These are phyloP conservation scores for Sarcodon aspratus DNA, from an alignment of 768 basidiomycete species.

Conservation along the genomic window DNA sequence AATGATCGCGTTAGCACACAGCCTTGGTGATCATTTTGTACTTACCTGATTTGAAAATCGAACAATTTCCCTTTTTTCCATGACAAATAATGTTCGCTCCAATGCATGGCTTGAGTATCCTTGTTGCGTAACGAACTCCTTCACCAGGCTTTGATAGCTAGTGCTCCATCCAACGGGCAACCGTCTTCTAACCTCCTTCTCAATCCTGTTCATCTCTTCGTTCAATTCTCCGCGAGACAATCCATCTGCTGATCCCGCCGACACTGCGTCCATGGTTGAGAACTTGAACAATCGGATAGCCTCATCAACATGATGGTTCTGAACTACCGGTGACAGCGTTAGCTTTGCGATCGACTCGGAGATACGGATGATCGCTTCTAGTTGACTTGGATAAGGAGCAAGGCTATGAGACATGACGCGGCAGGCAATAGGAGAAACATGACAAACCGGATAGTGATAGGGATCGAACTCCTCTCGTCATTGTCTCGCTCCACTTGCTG, in stretches of 20 bases:
- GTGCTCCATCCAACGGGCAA: constrained; percentile 95
- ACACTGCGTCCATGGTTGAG: constrained; percentile 98
- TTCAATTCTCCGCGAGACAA: constrained; percentile 85
- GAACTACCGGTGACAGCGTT: constrained; percentile 77
- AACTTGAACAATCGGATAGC: constrained; percentile 97
- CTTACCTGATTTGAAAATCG: constrained; percentile 68
- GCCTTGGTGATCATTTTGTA: neutral
- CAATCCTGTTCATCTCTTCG: constrained; percentile 86
- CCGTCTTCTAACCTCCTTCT: constrained; percentile 72
- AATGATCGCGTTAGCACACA: too few species aligned
- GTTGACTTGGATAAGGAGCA: constrained; percentile 41
- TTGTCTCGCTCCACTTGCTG: constrained; percentile 95
- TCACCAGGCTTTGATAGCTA: constrained; percentile 85
- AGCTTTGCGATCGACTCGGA: constrained; percentile 95
- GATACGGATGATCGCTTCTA: constrained; percentile 98
- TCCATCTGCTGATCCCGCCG: constrained; percentile 88
- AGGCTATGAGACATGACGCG: neutral
- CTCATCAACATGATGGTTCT: constrained; percentile 93
- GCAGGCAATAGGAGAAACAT: constrained; percentile 1
- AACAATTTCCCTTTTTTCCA: constrained; percentile 95
- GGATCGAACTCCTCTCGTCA: constrained; percentile 95
- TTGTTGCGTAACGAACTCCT: constrained; percentile 90
- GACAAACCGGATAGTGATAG: constrained; percentile 89
- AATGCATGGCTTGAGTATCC: constrained; percentile 85
- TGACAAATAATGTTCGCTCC: constrained; percentile 79